Base-by-base conservation (phyloP, 345 rosid species). In the Boechera divaricarpa region DNA sequence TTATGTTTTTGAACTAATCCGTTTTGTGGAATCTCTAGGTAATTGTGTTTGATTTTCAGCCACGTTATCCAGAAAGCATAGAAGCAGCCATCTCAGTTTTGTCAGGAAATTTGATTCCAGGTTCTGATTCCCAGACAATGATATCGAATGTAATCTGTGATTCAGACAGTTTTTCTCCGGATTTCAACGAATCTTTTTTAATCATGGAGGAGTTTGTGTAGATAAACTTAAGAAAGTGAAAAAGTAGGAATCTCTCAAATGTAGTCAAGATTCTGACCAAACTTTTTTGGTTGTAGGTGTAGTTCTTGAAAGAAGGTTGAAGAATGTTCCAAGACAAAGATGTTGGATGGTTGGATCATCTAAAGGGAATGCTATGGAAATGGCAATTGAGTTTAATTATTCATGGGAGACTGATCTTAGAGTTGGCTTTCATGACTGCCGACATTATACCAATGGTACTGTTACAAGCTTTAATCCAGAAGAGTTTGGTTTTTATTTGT, bases 261-360 rank as follows among this genome's bases (percentile, higher is more conserved):
- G 49, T 74, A 10, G 60, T 75, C 59, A 69, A 42, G 56, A 69
- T 68, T 69, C 39, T 61, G 49, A 33, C 5, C 6, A 9, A 62
- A 16, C 7, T 15, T 32, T 56, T 24, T 24, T 9, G 62, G 24
- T 33, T 58, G 5, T 6, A 91, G 97, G 95, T 75, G 69, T 74
- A 48, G 85, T 91, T 72, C 48, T 79, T 67, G 7, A 42, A 67
- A 85, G 96, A 81, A 86, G 74, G 56, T 48, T 91, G 68, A 78
- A 58, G 64, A 90, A 83, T 69, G 75, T 90, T 42, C 98, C 96
- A 0, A 85, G 79, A 60, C 65, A 74, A 55, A 87, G 82, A 77
- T 91, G 96, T 79, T 91, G 94, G 94, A 77, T 83, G 45, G 90
- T 87, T 81, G 98, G 97, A 75, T 80, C 84, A 76, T 81, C 82